These are phyloP conservation scores for Pseudopithomyces maydicus DNA, from an alignment of 2,329 filamentous ascomycete genomes.

Conservation along the genomic window DNA sequence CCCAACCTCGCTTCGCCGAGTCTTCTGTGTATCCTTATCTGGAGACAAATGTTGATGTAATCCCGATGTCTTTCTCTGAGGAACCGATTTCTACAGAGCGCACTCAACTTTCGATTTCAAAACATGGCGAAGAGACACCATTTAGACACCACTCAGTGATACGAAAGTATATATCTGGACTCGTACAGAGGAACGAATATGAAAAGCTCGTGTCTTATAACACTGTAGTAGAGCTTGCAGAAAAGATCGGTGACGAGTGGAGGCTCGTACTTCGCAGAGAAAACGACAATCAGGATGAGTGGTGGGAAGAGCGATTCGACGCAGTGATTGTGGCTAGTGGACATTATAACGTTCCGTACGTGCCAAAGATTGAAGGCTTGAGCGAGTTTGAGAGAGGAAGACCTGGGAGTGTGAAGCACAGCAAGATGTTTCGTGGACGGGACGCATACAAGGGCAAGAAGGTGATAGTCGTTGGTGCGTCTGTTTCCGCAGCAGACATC, in stretches of 20 bases:
- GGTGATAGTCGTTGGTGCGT: conserved; percentile 67
- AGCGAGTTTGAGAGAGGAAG: conserved; percentile 52
- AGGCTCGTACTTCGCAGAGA: conserved; percentile 57
- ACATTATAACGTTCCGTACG: conserved; percentile 64
- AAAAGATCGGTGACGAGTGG: conserved; percentile 56
- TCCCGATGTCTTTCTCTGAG: conserved; percentile 65
- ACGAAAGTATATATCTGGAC: conserved; percentile 57
- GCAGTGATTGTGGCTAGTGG: conserved; percentile 66
- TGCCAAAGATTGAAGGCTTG: conserved; percentile 57
- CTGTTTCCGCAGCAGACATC: conserved; percentile 68
- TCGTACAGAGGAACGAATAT: conserved; percentile 61
- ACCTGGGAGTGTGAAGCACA: conserved; percentile 60
- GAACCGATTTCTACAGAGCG: conserved; percentile 58
- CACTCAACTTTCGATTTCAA: conserved; percentile 46
- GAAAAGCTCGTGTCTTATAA: conserved; percentile 58
- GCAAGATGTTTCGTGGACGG: conserved; percentile 58
- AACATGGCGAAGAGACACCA: conserved; percentile 63
- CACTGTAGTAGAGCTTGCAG: conserved; percentile 65
- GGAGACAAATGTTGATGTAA: conserved; percentile 67
- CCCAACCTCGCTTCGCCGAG: conserved; percentile 28
- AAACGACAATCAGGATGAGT: conserved; percentile 51
- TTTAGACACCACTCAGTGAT: conserved; percentile 67
- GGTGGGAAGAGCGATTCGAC: conserved; percentile 68
- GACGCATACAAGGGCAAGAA: conserved; percentile 56
- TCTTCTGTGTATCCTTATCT: conserved; percentile 61